These are phyloP conservation scores for Orbilia quercus DNA, from an alignment of 2,329 filamentous ascomycete species.

Conservation along the genomic window DNA sequence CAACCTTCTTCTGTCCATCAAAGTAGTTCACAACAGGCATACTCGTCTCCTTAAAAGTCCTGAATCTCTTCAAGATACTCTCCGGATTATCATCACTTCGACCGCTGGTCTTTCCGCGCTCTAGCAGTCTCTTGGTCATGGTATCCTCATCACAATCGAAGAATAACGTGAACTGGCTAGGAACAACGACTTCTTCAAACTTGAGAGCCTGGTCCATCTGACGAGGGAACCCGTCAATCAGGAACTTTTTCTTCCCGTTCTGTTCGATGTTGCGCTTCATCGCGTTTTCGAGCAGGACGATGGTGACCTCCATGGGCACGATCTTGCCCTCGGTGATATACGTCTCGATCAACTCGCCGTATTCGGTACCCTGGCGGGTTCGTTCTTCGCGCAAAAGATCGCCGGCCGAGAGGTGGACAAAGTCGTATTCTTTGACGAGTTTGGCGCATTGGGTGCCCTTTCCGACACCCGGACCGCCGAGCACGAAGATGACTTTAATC, in stretches of 20 bases:
- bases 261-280: conserved; percentile 79
- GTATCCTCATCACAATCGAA: conserved; percentile 91
- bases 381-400: conserved; percentile 95
- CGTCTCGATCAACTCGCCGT: conserved; percentile 89
- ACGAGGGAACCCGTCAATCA: conserved; percentile 83
- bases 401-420: conserved; percentile 91
- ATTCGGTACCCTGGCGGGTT: conserved; percentile 83
- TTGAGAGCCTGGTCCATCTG: conserved; percentile 97
- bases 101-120: conserved; percentile 92
- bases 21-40: conserved; percentile 96
- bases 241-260: conserved; percentile 74
- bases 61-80: conserved; percentile 95
- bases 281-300: conserved; percentile 91
- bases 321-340: conserved; percentile 96
- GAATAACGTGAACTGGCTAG: conserved; percentile 87
- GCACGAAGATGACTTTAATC: conserved; percentile 94
- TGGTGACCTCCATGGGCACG: conserved; percentile 96
- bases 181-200: conserved; percentile 90
- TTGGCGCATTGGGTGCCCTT: conserved; percentile 96
- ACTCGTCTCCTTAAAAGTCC: conserved; percentile 91
- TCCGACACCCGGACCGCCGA: conserved; percentile 92
- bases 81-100: conserved; percentile 93
- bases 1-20: conserved; percentile 78
- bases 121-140: conserved; percentile 84
- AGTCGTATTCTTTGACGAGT: conserved; percentile 86